These are phyloP conservation scores for Aureobasidium sp. DNA, from an alignment of 2,329 filamentous ascomycete species.

Conservation along the genomic window DNA sequence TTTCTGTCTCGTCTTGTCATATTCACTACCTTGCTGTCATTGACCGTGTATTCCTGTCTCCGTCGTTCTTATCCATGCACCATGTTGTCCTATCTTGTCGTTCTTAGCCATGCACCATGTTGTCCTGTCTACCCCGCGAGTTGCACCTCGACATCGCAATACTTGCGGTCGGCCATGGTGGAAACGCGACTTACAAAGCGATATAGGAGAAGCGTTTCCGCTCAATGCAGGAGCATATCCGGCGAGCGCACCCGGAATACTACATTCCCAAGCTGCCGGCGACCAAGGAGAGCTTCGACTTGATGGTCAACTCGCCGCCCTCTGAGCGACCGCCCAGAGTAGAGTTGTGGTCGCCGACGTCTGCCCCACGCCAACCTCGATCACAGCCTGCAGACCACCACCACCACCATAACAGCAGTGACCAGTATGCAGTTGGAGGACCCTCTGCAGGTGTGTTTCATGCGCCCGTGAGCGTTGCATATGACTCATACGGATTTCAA, in stretches of 20 bases:
- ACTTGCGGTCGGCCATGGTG: neutral
- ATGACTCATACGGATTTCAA: slow-evolving; percentile 28
- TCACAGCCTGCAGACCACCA: slow-evolving; percentile 21
- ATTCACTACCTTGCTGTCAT: slow-evolving; percentile 5
- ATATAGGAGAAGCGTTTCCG: slow-evolving; percentile 86
- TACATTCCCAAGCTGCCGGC: slow-evolving; percentile 97
- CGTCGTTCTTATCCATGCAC: neutral
- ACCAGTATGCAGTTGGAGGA: slow-evolving; percentile 25
- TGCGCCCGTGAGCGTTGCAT: slow-evolving; percentile 27
- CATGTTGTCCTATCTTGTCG: neutral
- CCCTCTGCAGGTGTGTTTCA: slow-evolving; percentile 31
- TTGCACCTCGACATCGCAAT: slow-evolving; percentile 8
- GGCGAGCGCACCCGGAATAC: slow-evolving; percentile 90
- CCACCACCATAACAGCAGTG: slow-evolving; percentile 21
- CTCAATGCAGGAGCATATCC: slow-evolving; percentile 99
- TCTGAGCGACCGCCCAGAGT: slow-evolving; percentile 53
- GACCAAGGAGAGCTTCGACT: slow-evolving; percentile 91
- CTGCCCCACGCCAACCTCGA: slow-evolving; percentile 16
- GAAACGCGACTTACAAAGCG: slow-evolving; percentile 4
- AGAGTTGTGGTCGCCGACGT: slow-evolving; percentile 25
- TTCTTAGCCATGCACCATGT: slow-evolving; percentile 1
- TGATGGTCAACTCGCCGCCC: slow-evolving; percentile 91
- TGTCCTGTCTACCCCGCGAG: slow-evolving; percentile 9
- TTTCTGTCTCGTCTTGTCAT: slow-evolving; percentile 5
- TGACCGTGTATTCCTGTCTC: neutral